Conservation (phyloP, 2,329 filamentous ascomycete genomes). For the Phialophora tarda region DNA sequence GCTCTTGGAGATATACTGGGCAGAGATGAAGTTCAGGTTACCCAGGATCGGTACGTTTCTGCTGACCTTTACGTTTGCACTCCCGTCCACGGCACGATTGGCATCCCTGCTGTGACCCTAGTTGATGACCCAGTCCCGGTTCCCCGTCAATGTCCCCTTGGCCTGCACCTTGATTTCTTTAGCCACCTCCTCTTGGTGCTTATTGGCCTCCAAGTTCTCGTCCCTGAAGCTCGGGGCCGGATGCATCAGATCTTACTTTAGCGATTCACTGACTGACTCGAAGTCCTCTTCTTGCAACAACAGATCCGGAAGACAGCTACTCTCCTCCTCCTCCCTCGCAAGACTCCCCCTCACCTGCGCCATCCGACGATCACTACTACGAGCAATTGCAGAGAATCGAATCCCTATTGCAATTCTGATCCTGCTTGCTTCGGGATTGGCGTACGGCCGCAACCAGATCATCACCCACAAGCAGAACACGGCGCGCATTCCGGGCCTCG, state of each 20-base stretch:
- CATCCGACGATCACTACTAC: slow-evolving; percentile 54
- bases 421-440: slow-evolving; percentile 52
- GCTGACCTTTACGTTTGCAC: slow-evolving; percentile 23
- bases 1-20: slow-evolving; percentile 58
- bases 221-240: slow-evolving; percentile 5
- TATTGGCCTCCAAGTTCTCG: background rate
- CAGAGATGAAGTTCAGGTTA: slow-evolving; percentile 65
- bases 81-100: background rate
- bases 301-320: slow-evolving; percentile 64
- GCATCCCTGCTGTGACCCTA: background rate
- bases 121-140: background rate
- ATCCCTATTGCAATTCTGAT: slow-evolving; percentile 56
- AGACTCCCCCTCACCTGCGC: slow-evolving; percentile 79
- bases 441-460: slow-evolving; percentile 71
- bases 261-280: slow-evolving; percentile 40
- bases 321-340: slow-evolving; percentile 89
- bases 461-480: slow-evolving; percentile 68
- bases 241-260: slow-evolving; percentile 32
- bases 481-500: slow-evolving; percentile 78
- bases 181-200: slow-evolving; percentile 36
- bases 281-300: slow-evolving; percentile 27
- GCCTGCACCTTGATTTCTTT: slow-evolving; percentile 16
- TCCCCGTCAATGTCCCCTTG: background rate
- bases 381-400: slow-evolving; percentile 58
- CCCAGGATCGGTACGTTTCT: slow-evolving; percentile 63